phyloP scores from a whole-genome alignment of 2,329 filamentous ascomycete species.

The Trichoderma guizhouense region DNA sequence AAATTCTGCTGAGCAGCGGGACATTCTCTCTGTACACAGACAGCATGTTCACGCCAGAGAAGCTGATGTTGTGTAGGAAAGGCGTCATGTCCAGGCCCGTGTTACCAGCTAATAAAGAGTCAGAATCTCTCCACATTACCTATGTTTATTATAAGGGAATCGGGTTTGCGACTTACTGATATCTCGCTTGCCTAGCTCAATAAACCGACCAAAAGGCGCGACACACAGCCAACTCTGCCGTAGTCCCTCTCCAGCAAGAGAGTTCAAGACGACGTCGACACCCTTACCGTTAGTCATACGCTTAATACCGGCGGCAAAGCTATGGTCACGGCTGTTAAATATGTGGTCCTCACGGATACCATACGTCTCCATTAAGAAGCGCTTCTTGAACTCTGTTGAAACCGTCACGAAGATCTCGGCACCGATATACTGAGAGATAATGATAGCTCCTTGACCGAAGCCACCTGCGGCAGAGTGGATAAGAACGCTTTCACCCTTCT shows the following conservation, averaged over 20 bases:
- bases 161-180: conserved; percentile 14
- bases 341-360: conserved; percentile 31
- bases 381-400: background rate
- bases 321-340: conserved; percentile 28
- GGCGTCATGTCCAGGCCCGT: background rate
- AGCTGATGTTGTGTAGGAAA: background rate
- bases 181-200: conserved; percentile 36
- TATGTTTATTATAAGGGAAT: background rate
- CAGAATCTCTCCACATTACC: background rate
- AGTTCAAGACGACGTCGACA: conserved; percentile 32
- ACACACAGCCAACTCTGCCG: conserved; percentile 32
- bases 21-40: background rate
- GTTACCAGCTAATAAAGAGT: background rate
- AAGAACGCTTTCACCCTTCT: background rate
- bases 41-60: background rate
- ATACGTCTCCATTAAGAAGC: conserved; percentile 26
- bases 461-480: background rate
- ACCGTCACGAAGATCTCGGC: background rate
- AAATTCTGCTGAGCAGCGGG: background rate
- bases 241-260: conserved; percentile 28
- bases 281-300: conserved; percentile 27
- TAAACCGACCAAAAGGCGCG: conserved; percentile 30
- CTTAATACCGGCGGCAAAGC: conserved; percentile 28
- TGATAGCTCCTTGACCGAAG: background rate
- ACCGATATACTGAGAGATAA: background rate